phyloP scores from a whole-genome alignment of 345 rosid genomes.

The Ceriops decandra region DNA sequence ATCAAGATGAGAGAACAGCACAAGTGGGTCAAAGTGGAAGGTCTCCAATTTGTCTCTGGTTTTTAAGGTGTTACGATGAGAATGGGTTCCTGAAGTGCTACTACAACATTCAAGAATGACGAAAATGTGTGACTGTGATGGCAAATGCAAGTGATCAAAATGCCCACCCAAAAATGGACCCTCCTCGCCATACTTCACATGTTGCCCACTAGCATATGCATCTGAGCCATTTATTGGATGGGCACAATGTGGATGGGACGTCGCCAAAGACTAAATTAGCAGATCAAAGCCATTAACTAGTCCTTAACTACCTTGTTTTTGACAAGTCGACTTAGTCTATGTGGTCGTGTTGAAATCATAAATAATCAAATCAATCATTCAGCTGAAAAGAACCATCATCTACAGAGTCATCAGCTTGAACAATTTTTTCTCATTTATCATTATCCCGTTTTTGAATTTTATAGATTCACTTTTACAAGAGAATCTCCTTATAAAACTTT shows the following conservation, averaged over 20 bases:
- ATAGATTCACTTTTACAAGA: not conserved
- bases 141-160: no score
- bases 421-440: slow-evolving; percentile 2
- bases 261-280: slow-evolving; percentile 10
- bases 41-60: no score
- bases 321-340: not conserved
- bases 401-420: not conserved
- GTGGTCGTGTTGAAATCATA: slow-evolving; percentile 14
- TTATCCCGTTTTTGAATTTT: slow-evolving; percentile 15
- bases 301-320: slow-evolving; percentile 17
- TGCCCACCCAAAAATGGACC: slow-evolving; percentile 26
- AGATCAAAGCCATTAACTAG: slow-evolving; percentile 11
- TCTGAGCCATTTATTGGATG: slow-evolving; percentile 41
- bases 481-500: no score
- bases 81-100: no score
- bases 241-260: slow-evolving; percentile 42
- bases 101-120: no score
- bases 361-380: slow-evolving; percentile 22
- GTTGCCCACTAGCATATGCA: slow-evolving; percentile 51
- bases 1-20: no score
- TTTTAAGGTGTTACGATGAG: no score
- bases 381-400: not conserved
- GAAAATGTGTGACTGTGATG: no score
- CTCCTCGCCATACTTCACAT: slow-evolving; percentile 40
- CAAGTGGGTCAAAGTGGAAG: no score